Base-by-base conservation (phyloP, 768 basidiomycete species). In the Tulasnella sp. region DNA sequence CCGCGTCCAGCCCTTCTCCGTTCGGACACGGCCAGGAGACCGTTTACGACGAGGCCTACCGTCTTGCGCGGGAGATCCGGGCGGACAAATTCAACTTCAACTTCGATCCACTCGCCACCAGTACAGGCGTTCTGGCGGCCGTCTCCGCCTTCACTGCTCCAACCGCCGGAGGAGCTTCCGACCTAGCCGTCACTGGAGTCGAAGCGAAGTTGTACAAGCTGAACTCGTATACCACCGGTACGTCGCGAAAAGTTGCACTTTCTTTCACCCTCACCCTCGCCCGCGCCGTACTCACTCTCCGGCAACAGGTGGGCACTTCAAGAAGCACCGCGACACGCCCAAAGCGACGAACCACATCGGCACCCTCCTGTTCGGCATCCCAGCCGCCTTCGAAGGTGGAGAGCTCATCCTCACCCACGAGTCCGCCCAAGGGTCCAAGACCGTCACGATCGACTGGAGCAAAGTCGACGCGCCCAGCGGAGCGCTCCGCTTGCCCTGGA, bases 351-450 rank as follows among this genome's bases (percentile, higher is more conserved):
- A 75, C 32, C 86, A 86, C 82, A 83, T 87, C 40, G 86, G 83
- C 0, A 86, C 86, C 1, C 80, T 88, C 9, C 82, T 86, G 1
- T 74, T 86, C 39, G 80, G 84, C n/a, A 81, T 85, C 67, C 86
- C 85, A n/a, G 83, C 83, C 1, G 26, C 75, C 0, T 82, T 86
- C 74, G 78, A 83, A 72, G 85, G 85, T 1, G 86, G 85, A 3
- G 76, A 77, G 17, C 79, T 85, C 12, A 67, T 79, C 2, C 77
- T 87, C 1, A 80, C 79, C 9, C 79, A 81, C 42, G 73, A 35
- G 35, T 44, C 35, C 16, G 19, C 16, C 8, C 29, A 19, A 36
- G 41, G 17, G n/a, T 14, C 22, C 7, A 1, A 35, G n/a, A 52
- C 14, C 17, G 68, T 22, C 29, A 35, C 16, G 35, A 64, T 73